Evolutionary conservation across 2,329 filamentous ascomycete species (phyloP).

Genomic region (Beauveria scarabaeidicola): DNA sequence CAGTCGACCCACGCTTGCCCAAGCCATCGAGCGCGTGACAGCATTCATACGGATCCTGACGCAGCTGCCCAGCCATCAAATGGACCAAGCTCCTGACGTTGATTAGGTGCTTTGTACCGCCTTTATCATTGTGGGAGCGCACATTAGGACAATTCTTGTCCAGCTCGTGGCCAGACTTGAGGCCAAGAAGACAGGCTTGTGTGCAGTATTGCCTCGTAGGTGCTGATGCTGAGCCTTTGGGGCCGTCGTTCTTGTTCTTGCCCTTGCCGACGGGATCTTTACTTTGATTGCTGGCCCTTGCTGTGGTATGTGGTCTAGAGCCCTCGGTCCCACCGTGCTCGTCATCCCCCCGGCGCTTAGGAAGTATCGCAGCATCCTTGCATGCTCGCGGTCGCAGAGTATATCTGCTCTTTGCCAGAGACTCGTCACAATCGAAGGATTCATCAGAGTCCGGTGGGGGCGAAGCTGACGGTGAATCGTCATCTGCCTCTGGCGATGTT

Average conservation of each 20-base stretch:
- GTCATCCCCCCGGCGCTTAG: background rate
- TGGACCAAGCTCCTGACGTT: background rate
- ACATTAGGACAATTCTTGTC: background rate
- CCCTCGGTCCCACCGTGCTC: background rate
- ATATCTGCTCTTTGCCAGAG: background rate
- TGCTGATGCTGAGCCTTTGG: background rate
- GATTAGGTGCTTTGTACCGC: background rate
- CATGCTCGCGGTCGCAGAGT: background rate
- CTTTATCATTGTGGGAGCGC: background rate
- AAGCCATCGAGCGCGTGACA: background rate
- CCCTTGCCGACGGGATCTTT: background rate
- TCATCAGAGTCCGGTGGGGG: background rate
- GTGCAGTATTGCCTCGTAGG: background rate
- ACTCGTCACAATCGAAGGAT: background rate
- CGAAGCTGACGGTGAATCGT: background rate
- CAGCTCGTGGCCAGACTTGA: background rate
- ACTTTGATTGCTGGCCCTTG: background rate
- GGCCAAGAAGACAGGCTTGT: background rate
- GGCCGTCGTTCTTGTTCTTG: background rate
- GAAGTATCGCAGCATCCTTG: background rate
- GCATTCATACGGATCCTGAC: background rate
- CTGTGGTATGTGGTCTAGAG: background rate
- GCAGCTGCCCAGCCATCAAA: background rate
- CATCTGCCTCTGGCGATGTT: background rate
- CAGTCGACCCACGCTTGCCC: background rate